Conservation (phyloP, 2,329 filamentous ascomycete species). For the Zelopaecilomyces penicillatus region DNA sequence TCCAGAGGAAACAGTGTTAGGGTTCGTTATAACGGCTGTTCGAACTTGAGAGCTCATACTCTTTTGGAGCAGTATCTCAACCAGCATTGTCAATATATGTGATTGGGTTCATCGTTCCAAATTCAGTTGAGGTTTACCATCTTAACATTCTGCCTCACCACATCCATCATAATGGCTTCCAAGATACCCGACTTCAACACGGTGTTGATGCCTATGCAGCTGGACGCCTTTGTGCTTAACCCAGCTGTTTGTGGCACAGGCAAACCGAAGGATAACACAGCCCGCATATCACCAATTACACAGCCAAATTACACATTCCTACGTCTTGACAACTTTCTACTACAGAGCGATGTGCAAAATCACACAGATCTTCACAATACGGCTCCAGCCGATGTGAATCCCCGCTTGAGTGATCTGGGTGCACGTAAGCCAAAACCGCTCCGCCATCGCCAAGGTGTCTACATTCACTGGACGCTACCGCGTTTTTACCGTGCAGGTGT, state of each 20-base stretch:
- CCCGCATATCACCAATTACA: constrained; percentile 29
- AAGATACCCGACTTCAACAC: neutral
- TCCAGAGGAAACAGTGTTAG: no score
- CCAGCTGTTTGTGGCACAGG: constrained; percentile 16
- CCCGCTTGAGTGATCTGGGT: constrained; percentile 28
- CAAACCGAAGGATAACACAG: constrained; percentile 12
- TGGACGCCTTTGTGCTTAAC: constrained; percentile 26
- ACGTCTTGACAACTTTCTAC: constrained; percentile 24
- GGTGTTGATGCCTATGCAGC: constrained; percentile 20
- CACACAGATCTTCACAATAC: constrained; percentile 29
- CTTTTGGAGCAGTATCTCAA: no score
- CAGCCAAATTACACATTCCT: constrained; percentile 39
- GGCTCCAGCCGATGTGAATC: constrained; percentile 21
- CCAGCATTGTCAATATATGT: no score
- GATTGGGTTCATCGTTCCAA: no score
- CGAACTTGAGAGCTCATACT: no score
- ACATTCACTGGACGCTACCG: constrained; percentile 35
- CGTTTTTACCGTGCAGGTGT: constrained; percentile 25
- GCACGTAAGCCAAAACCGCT: constrained; percentile 2
- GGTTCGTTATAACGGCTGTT: no score
- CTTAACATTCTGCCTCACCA: no score
- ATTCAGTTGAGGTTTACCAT: no score
- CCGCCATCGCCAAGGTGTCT: constrained; percentile 27
- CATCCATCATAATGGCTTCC: no score
- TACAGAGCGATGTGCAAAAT: constrained; percentile 29